phyloP scores from a whole-genome alignment of 2,329 filamentous ascomycete species.

The Escovopsis sp. region DNA sequence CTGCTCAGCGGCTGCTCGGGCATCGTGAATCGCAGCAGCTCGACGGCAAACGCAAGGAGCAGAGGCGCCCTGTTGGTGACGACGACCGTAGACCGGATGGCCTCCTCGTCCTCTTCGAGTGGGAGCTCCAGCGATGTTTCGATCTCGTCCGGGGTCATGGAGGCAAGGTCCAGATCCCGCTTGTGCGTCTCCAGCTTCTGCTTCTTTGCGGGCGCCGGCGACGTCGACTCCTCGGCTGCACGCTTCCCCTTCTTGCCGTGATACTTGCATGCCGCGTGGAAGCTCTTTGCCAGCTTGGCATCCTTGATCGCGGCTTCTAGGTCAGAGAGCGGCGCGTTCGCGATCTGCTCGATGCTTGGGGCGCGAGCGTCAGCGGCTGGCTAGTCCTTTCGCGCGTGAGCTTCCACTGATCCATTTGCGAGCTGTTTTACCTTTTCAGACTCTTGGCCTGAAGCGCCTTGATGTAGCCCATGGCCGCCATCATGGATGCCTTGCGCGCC shows the following conservation, averaged over 20 bases:
- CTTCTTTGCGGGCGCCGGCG: constrained; percentile 4
- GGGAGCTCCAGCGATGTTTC: constrained; percentile 50
- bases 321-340: constrained; percentile 28
- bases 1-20: constrained; percentile 76
- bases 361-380: background rate
- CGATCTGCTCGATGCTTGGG: constrained; percentile 39
- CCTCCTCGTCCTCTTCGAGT: constrained; percentile 37
- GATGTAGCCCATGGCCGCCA: constrained; percentile 43
- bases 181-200: constrained; percentile 16
- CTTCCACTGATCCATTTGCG: background rate
- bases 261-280: constrained; percentile 40
- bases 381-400: background rate
- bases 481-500: constrained; percentile 41
- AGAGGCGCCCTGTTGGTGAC: constrained; percentile 71
- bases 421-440: constrained; percentile 34
- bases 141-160: constrained; percentile 38
- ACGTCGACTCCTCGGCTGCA: constrained; percentile 9
- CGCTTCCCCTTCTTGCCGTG: constrained; percentile 30
- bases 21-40: constrained; percentile 65
- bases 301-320: constrained; percentile 34
- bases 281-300: constrained; percentile 32
- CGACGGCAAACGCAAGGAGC: constrained; percentile 65
- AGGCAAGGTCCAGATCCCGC: constrained; percentile 23
- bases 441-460: constrained; percentile 41
- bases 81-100: constrained; percentile 42